Base-by-base conservation (phyloP, 2,329 filamentous ascomycete species). In the Pseudogymnoascus destructans region DNA sequence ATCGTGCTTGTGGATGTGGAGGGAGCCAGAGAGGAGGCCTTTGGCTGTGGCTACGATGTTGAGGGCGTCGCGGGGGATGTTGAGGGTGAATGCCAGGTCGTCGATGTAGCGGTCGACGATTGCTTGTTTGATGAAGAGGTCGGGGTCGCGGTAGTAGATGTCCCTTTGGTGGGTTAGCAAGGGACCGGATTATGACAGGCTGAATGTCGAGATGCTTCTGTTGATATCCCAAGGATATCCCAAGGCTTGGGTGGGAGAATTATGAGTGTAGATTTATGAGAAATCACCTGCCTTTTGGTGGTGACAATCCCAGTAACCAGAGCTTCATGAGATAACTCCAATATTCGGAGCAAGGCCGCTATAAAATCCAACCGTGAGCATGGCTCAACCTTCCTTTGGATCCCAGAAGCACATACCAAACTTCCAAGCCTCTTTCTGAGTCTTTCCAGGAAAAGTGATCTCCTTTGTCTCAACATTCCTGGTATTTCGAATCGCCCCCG, bases 11-110 rank as follows among this genome's bases (percentile, higher is more conserved):
- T 63, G 67, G 1, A 85, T 69, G 0, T 58, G 68, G 3, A 87
- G 67, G 0, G 76, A 74, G 0, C 89, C 89, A 6, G 76, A 76
- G 0, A 89, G 70, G 0, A 90, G 71, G 0, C 87, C 88, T 68
- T 91, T 93, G 1, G 83, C 81, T 3, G 85, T 79, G 3, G 88
- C 88, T 17, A 83, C 86, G 66, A 95, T 83, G 60, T 89, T 89
- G 17, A 93, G 72, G 13, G 79, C 75, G 58, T 79, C 76, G 32
- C 89, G 78, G 5, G 79, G 74, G 7, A 87, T 72, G 0, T 77
- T 77, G 13, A 93, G 77, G 0, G 86, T 89, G 58, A 77, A 81
- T 0, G 87, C 86, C 33, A 95, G 72, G 62, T 87, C 84, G 65
- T 93, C 86, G 0, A 93, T 79, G 49, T 88, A 80, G 27, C 77